phyloP scores from a whole-genome alignment of 2,329 filamentous ascomycete species.

The Neonectria punicea region DNA sequence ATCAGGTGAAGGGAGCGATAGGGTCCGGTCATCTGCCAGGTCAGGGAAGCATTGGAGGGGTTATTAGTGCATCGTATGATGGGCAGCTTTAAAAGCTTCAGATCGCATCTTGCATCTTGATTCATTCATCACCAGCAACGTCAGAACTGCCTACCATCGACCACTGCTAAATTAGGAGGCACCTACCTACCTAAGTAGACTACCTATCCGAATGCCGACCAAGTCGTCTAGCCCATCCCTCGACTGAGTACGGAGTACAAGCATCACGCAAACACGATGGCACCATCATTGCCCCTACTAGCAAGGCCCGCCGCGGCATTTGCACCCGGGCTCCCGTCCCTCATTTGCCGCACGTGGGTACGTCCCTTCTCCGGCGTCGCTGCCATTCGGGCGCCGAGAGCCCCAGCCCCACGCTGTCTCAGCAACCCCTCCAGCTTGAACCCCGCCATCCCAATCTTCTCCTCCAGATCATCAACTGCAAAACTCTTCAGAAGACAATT shows the following conservation, averaged over 20 bases:
- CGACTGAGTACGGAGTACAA: not conserved
- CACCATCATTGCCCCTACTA: slow-evolving; percentile 22
- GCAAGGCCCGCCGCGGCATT: slow-evolving; percentile 22
- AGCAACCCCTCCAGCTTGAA: slow-evolving; percentile 34
- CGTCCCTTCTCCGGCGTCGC: slow-evolving; percentile 37
- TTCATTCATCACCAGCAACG: not conserved
- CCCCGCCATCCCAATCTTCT: slow-evolving; percentile 42
- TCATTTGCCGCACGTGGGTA: slow-evolving; percentile 37
- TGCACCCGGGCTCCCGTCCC: slow-evolving; percentile 22
- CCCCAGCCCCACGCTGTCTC: slow-evolving; percentile 33
- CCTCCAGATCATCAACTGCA: slow-evolving; percentile 31
- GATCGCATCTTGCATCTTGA: not conserved
- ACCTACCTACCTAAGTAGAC: too few species aligned
- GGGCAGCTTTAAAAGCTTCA: not conserved
- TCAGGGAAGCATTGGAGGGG: not conserved
- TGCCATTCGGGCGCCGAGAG: slow-evolving; percentile 39
- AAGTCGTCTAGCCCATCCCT: not conserved
- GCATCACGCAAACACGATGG: not conserved
- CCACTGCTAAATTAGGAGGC: too few species aligned
- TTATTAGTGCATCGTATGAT: slow-evolving; percentile 2
- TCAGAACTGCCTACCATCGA: not conserved
- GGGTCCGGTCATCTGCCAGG: not conserved
- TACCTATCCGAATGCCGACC: too few species aligned
- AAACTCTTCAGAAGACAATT: slow-evolving; percentile 32
- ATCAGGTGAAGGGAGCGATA: not conserved